Evolutionary conservation across 1,139 yeast genomes (phyloP).

Genomic region (Yamadazyma trypodendri): DNA sequence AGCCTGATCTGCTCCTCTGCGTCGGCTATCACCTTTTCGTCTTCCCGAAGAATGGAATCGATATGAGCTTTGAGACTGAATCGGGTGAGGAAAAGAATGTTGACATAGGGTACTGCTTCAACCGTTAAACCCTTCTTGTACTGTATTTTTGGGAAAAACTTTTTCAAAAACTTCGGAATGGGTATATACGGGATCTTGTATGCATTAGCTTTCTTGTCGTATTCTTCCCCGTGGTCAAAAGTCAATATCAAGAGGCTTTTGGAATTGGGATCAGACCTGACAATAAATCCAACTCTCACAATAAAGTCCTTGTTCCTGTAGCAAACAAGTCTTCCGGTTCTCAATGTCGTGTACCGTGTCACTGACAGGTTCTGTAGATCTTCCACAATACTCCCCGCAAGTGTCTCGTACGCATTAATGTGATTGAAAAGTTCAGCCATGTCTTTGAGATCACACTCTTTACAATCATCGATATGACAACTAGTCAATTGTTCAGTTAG

Average conservation of each 20-base stretch:
- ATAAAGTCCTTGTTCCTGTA: conserved; percentile 48
- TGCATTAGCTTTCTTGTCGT: conserved; percentile 23
- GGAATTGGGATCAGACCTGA: conserved; percentile 34
- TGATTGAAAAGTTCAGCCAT: conserved; percentile 47
- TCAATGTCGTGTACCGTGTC: conserved; percentile 44
- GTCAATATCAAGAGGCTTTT: conserved; percentile 37
- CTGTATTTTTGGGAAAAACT: conserved; percentile 27
- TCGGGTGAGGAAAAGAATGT: conserved; percentile 52
- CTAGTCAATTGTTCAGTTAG: conserved; percentile 48
- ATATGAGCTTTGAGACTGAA: conserved; percentile 43
- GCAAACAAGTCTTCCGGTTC: conserved; percentile 60
- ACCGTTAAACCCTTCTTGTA: conserved; percentile 36
- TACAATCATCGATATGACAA: conserved; percentile 37
- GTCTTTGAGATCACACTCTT: conserved; percentile 34
- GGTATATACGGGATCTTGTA: conserved; percentile 58
- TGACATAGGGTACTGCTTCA: conserved; percentile 44
- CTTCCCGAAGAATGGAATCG: conserved; percentile 44
- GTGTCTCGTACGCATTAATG: conserved; percentile 43
- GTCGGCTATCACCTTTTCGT: conserved; percentile 38
- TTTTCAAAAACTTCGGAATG: conserved; percentile 22
- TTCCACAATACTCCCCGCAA: conserved; percentile 46
- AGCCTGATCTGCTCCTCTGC: conserved; percentile 41
- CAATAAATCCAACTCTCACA: conserved; percentile 54
- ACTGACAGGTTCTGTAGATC: conserved; percentile 48
- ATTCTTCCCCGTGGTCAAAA: conserved; percentile 44